These are phyloP conservation scores for Aspergillus homomorphus DNA, from an alignment of 495 filamentous ascomycete genomes.

Conservation along the genomic window DNA sequence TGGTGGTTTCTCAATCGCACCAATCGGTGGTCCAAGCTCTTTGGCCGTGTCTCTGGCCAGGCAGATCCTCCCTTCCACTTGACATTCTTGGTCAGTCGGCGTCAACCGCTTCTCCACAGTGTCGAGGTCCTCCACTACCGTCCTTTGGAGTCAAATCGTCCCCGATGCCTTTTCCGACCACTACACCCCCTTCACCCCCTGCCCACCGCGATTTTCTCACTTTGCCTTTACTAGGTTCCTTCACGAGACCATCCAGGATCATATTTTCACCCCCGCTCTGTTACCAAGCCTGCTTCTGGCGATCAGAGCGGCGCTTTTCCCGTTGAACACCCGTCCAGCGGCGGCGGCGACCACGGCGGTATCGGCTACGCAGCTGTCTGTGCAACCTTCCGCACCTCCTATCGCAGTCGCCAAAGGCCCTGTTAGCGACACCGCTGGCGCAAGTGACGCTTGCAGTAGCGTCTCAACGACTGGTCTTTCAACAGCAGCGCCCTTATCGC, in stretches of 20 bases:
- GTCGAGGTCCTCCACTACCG: constrained; percentile 11
- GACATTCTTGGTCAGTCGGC: background rate
- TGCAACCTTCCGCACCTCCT: constrained; percentile 25
- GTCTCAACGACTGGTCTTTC: constrained; percentile 13
- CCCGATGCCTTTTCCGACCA: background rate
- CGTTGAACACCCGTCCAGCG: constrained; percentile 61
- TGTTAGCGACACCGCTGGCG: constrained; percentile 19
- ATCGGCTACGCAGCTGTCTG: constrained; percentile 30
- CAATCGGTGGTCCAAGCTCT: constrained; percentile 38
- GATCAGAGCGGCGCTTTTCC: constrained; percentile 72
- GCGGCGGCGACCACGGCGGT: constrained; percentile 21
- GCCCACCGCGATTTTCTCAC: constrained; percentile 10
- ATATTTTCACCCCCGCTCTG: constrained; percentile 62
- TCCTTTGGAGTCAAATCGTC: background rate
- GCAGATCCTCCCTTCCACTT: constrained; percentile 21
- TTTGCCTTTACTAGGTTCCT: constrained; percentile 60
- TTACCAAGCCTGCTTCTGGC: constrained; percentile 72
- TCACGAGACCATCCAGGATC: constrained; percentile 62
- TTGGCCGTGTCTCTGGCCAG: constrained; percentile 24
- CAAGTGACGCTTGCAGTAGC: constrained; percentile 24
- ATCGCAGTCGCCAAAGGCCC: constrained; percentile 9
- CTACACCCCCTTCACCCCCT: background rate
- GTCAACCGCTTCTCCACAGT: constrained; percentile 25
- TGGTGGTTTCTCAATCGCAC: constrained; percentile 18
- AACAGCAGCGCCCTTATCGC: constrained; percentile 15